Evolutionary conservation across 1,284 basidiomycete genomes (phyloP), one percentile per base, ranked within the genome.

Genomic region (Cryptococcus sp.): DNA sequence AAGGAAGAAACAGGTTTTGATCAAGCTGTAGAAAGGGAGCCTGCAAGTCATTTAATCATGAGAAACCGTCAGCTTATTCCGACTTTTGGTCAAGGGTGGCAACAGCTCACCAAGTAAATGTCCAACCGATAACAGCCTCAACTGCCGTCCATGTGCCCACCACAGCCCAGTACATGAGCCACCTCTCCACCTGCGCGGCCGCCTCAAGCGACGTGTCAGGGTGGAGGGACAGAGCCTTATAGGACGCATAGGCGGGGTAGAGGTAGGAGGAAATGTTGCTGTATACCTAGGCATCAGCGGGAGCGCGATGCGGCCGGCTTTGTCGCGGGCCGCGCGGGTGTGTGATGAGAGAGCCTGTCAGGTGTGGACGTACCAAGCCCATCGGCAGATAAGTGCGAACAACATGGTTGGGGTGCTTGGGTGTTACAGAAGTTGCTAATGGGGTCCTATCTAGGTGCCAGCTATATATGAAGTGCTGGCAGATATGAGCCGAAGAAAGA

Each of bases 21-120:
- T 56, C 66, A 89, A 83, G 80, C 84, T 87, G 72, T 90, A 91
- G 73, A 90, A 87, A 3, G 89, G 88, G 46, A 90, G 72, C 87
- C 88, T 89, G 56, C 21, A 36, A 9, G 24, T 47, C 3, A 48
- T 21, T 42, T 23, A 28, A 49, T 33, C 3, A 15, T 37, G 23
- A 45, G 43, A 42, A n/a, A n/a, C n/a, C n/a, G n/a, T n/a, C n/a
- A n/a, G n/a, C n/a, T n/a, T n/a, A n/a, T n/a, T n/a, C n/a, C n/a
- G n/a, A 28, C 18, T 21, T 23, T 24, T 20, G 47, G 28, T 11
- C 6, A 45, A 20, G 35, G 16, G 13, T 37, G 15, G 23, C 12
- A 4, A 8, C 9, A 0, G 78, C 83, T 64, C 71, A 86, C 88
- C 88, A 89, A 69, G 82, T 84, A 49, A 89, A 76, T 46, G 87